Evolutionary conservation across 768 basidiomycete genomes (phyloP), one percentile per base, ranked within the genome.

Genomic region (Boletellus emodensis): DNA sequence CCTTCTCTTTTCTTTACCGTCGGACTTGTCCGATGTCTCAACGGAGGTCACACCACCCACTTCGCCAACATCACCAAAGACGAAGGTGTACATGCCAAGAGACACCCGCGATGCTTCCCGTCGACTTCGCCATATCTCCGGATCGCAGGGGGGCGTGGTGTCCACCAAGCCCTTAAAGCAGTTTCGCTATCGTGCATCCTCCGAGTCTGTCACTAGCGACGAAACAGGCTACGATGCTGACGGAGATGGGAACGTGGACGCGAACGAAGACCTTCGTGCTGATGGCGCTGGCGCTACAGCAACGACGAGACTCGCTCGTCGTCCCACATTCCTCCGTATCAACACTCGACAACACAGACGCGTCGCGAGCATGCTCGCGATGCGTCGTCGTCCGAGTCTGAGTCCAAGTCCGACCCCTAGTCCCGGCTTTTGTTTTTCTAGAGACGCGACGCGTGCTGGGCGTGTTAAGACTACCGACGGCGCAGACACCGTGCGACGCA

Each of bases 221-320:
- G 63, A 65, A 37, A 49, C 50, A 26, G 64, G 63, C 22, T 65
- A 65, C 30, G 65, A 65, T 4, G 57, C 63, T 10, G 62, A 64
- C 35, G 47, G 46, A 4, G 63, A 63, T 12, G 46, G 47, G 4
- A 39, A 42, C 13, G 40, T 3, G 1, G 42, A 42, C 6, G 24
- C 24, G 24, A 24, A 24, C 6, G 45, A 3, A 6, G 48, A 49
- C 18, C 26, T 28, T 30, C 20, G 28, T 6, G 6, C 28, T 18
- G 28, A 41, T 20, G 28, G 39, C 4, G 38, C 56, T 0, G 36
- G 43, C 22, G 24, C 26, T 34, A 5, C 48, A 20, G 14, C 18
- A 20, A 44, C 30, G 36, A 44, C 24, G 36, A 34, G 14, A 44
- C 26, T 20, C 1, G 1, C 38, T 28, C 53, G 43, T 7, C 56